Base-by-base conservation (phyloP, 768 basidiomycete species). In the Leccinum disarticulatum region DNA sequence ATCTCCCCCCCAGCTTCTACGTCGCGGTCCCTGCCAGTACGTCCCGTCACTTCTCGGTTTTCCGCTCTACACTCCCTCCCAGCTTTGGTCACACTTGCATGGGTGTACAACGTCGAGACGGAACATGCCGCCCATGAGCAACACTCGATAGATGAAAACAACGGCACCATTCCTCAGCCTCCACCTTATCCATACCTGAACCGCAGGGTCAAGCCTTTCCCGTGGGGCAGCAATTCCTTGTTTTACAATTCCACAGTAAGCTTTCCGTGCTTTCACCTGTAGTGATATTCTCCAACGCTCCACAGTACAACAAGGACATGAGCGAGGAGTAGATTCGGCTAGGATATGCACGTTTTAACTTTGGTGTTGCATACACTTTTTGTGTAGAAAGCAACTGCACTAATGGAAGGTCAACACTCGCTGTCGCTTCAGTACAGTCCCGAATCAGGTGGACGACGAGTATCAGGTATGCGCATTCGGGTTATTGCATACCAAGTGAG, bases 201-300 rank as follows among this genome's bases (percentile, higher is more conserved):
- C 78, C 83, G 79, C 67, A 80, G 92, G 61, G 72, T 72, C 60
- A 91, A 90, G 74, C 89, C 91, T 43, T 94, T 82, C 81, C 92
- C 92, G 19, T 94, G 92, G 92, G 92, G 92, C 25, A 74, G 65
- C 66, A 94, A 94, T 83, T 81, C 83, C 14, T 81, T 94, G 17
- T 94, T 94, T 81, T 94, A 82, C 79, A 93, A 91, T 72, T 73
- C 85, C 54, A 79, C 83, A 65, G 91, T 90, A 70, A 50, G 86
- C 68, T n/a, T 52, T 27, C 10, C 52, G 19, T 58, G 3, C 41
- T 6, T 49, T n/a, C 4, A 6, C 19, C 10, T 27, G 47, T 22
- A 43, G 19, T 48, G 35, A 56, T 27, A 46, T 54, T 57, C 52
- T 57, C 55, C 61, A 55, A 56, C 15, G 8, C 56, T 19, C 50